Evolutionary conservation across 2,329 filamentous ascomycete species (phyloP).

Genomic region (Sclerotinia nivalis): DNA sequence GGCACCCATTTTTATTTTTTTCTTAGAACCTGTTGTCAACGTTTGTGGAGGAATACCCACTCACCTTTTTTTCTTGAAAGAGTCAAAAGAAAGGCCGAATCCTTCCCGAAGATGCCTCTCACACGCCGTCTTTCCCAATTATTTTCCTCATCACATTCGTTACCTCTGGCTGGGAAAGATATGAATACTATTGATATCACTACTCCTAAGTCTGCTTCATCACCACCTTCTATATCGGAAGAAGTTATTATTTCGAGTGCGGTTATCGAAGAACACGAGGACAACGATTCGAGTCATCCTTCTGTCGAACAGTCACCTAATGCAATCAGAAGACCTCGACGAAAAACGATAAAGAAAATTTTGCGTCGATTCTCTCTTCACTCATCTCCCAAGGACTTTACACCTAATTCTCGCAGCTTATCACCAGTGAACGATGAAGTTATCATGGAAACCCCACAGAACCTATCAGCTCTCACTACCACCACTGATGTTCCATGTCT

Average conservation of each 20-base stretch:
- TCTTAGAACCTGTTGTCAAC: conserved; percentile 13
- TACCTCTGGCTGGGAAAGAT: conserved; percentile 13
- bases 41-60: conserved; percentile 19
- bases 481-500: conserved; percentile 7
- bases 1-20: conserved; percentile 19
- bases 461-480: conserved; percentile 3
- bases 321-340: neutral
- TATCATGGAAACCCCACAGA: neutral
- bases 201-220: conserved; percentile 4
- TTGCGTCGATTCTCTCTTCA: conserved; percentile 15
- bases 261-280: neutral
- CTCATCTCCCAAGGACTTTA: neutral
- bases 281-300: neutral
- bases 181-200: conserved; percentile 17
- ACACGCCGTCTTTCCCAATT: conserved; percentile 21
- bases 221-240: conserved; percentile 12
- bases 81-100: conserved; percentile 21
- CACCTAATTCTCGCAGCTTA: neutral
- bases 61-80: conserved; percentile 5
- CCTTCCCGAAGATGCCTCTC: conserved; percentile 20
- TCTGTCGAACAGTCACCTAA: neutral
- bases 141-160: conserved; percentile 16
- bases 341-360: conserved; percentile 19
- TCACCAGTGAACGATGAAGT: neutral
- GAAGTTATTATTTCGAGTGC: neutral